Percentiles rank a stretch among this genome's conserved stretches.
Evolutionary conservation across 305 asterid species (phyloP).

Genomic region (Fraxinus floribunda): DNA sequence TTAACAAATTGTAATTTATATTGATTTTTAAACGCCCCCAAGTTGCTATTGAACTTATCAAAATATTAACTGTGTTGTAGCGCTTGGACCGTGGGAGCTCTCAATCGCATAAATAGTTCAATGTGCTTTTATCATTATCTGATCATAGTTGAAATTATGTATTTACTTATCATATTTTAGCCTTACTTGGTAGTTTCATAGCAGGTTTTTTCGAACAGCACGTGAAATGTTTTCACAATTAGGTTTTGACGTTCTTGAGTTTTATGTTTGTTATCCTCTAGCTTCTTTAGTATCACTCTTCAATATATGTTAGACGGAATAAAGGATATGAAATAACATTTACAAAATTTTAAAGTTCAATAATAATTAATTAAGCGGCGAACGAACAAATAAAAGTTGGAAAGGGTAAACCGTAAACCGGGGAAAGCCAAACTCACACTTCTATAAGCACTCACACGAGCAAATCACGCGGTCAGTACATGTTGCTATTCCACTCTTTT

Average conservation of each 20-base stretch:
- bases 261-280: background rate
- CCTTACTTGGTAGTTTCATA: background rate
- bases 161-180: background rate
- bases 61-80: background rate
- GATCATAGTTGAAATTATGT: background rate
- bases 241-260: background rate
- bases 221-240: background rate
- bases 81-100: background rate
- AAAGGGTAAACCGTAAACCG: background rate
- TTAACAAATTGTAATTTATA: background rate
- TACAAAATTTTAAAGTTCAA: background rate
- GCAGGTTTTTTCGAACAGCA: background rate
- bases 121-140: background rate
- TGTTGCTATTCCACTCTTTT: background rate
- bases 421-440: background rate
- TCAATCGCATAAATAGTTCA: background rate
- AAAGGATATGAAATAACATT: background rate
- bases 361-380: background rate
- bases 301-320: background rate
- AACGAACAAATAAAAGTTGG: background rate
- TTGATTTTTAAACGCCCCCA: background rate
- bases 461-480: background rate
- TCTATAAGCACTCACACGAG: background rate
- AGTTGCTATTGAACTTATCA: background rate
- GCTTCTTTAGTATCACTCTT: background rate